Evolutionary conservation across 352 stramenopile genomes (phyloP), one percentile per base, ranked within the genome.

Genomic region (Pythium graminicola): DNA sequence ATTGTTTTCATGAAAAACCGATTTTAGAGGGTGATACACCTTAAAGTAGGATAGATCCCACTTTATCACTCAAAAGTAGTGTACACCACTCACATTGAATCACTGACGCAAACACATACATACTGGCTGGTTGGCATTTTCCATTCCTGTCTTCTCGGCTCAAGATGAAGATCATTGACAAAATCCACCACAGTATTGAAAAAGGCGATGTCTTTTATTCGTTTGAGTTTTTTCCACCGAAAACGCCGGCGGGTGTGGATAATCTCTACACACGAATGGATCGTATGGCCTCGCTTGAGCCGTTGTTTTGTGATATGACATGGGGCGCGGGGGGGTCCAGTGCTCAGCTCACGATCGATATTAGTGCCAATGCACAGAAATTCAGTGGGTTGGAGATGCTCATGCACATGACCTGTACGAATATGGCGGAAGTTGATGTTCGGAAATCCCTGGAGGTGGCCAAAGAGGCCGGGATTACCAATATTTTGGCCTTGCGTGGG

Each of bases 181-280:
- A 95, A 76, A 96, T 65, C 45, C 45, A 56, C 38, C 50, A 60
- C 45, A 54, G 38, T 40, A 17, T 57, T 17, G 56, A 60, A 48
- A 81, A 87, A 63, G 70, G 88, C 55, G 81, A 95, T 67, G 64
- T 77, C 4, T 97, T 96, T 65, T 96, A 97, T 73, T 99, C 95
- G 46, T 97, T 99, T 57, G 97, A 99, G 79, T 99, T 98, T 72
- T 99, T 99, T 80, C 96, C 97, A 33, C 96, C 97, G 42, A 96
- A 96, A 55, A 99, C 95, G 16, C 79, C 96, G 31, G 87, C 92
- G 10, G 96, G 94, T 42, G 85, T 99, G 19, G 89, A 98, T 68
- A 99, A 99, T 68, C 82, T 99, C 39, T 95, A 98, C 66, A 90
- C 92, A 55, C 89, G 96, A 40, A 97, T 99, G 80, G 92, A 97